Percentiles rank a stretch among this genome's conserved stretches.
These are phyloP conservation scores for Gaillardinia entomophila DNA, from an alignment of 805 yeast species.

Conservation along the genomic window DNA sequence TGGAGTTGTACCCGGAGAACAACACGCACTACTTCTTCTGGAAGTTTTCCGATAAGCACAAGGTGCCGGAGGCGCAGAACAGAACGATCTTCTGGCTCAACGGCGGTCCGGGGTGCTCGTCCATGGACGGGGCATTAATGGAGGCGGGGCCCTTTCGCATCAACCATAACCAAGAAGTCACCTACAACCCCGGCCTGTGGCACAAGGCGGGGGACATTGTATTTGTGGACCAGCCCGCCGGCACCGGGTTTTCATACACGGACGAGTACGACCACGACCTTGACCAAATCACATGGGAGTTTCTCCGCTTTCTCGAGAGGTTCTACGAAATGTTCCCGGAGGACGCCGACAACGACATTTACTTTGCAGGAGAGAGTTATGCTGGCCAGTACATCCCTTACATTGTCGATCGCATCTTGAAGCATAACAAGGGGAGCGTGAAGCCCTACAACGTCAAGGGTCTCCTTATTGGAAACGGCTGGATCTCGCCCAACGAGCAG, in stretches of 20 bases:
- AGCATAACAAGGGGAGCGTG: slow-evolving; percentile 29
- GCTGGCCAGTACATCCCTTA: slow-evolving; percentile 97
- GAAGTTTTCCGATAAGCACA: slow-evolving; percentile 46
- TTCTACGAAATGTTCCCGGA: slow-evolving; percentile 73
- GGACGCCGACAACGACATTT: slow-evolving; percentile 55
- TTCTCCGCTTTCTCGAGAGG: slow-evolving; percentile 57
- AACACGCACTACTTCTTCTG: slow-evolving; percentile 70
- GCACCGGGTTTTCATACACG: slow-evolving; percentile 81
- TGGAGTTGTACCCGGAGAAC: slow-evolving; percentile 49
- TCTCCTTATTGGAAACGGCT: slow-evolving; percentile 83
- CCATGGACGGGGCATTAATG: slow-evolving; percentile 94
- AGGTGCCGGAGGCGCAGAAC: slow-evolving; percentile 25
- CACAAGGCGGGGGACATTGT: slow-evolving; percentile 69
- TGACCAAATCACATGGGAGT: slow-evolving; percentile 52
- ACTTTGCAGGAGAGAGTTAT: slow-evolving; percentile 90
- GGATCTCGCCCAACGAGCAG: slow-evolving; percentile 87
- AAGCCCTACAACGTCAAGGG: slow-evolving; percentile 49
- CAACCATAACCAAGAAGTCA: slow-evolving; percentile 35
- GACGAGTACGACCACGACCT: slow-evolving; percentile 51
- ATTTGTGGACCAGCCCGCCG: slow-evolving; percentile 91
- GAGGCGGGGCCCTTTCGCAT: slow-evolving; percentile 88
- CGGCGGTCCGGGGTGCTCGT: slow-evolving; percentile 98
- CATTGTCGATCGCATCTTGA: slow-evolving; percentile 59
- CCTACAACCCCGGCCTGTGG: slow-evolving; percentile 75
- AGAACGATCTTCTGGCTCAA: slow-evolving; percentile 81